Percentiles rank a stretch among this genome's conserved stretches.
Evolutionary conservation across 1,284 basidiomycete genomes (phyloP).

Genomic region (Trichosporon sp.): DNA sequence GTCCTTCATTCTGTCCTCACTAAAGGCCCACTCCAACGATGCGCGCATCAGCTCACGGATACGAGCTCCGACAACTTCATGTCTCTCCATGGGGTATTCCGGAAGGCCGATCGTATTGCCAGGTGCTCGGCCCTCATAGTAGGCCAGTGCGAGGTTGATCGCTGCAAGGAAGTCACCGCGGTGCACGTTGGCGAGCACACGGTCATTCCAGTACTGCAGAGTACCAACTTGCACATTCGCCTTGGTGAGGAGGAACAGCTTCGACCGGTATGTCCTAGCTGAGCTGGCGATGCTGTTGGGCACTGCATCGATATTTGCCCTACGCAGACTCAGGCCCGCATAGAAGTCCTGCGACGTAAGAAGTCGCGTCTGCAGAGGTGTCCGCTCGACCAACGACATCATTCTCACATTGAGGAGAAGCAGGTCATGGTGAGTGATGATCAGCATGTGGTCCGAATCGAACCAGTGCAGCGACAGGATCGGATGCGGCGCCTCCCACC

Average conservation of each 20-base stretch:
- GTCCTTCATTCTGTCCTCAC: conserved; percentile 87
- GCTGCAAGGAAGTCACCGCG: conserved; percentile 83
- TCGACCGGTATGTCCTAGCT: conserved; percentile 76
- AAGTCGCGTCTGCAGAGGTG: conserved; percentile 35
- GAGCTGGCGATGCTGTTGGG: conserved; percentile 58
- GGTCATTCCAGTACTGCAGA: conserved; percentile 91
- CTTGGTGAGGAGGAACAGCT: conserved; percentile 69
- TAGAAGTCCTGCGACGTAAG: conserved; percentile 40
- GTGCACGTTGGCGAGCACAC: conserved; percentile 75
- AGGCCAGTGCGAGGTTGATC: conserved; percentile 76
- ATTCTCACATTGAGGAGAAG: conserved; percentile 64
- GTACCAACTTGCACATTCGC: conserved; percentile 71
- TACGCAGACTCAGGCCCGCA: conserved; percentile 15
- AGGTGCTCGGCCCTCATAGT: conserved; percentile 74
- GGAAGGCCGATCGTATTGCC: conserved; percentile 88
- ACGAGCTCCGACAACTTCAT: conserved; percentile 65
- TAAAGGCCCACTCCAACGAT: conserved; percentile 84
- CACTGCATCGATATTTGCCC: conserved; percentile 4
- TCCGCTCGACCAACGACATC: conserved; percentile 39
- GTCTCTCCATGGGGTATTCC: conserved; percentile 56
- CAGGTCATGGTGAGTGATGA: conserved; percentile 57
- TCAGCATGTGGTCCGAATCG: conserved; percentile 47
- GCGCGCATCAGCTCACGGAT: conserved; percentile 79
- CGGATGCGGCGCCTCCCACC: conserved; percentile 38
- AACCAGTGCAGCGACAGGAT: conserved; percentile 52